A percentile compares a stretch with the other conserved stretches of the same genome.
phyloP scores from a whole-genome alignment of 306 rosid species.

The Cicer chorassanicum region DNA sequence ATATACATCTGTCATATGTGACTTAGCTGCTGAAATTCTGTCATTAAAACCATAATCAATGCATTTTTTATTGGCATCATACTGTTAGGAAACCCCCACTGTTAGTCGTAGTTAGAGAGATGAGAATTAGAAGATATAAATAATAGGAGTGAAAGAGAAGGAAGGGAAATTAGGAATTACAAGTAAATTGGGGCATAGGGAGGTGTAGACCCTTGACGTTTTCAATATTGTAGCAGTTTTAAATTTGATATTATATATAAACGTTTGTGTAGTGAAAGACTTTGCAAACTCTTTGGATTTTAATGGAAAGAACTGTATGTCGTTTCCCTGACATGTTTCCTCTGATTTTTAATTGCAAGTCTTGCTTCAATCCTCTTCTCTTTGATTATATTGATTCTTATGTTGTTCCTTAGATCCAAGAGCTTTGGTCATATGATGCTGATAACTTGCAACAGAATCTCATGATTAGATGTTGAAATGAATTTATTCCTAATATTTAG shows the following conservation, averaged over 20 bases:
- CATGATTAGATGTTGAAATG: conserved; percentile 22
- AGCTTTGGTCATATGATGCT: conserved; percentile 12
- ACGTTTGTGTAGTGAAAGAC: conserved; percentile 75
- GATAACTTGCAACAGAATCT: conserved; percentile 9
- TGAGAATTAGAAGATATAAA: not conserved
- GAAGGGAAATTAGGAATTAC: not conserved
- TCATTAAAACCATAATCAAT: too few species aligned
- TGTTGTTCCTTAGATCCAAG: not conserved
- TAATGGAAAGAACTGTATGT: conserved; percentile 93
- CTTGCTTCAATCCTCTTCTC: conserved; percentile 28
- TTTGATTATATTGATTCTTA: not conserved
- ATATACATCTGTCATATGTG: too few species aligned
- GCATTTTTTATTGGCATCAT: not conserved
- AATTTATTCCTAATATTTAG: conserved; percentile 11
- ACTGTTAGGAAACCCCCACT: not conserved
- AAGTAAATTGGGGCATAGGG: not conserved
- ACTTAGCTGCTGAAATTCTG: too few species aligned
- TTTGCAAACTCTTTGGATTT: conserved; percentile 94
- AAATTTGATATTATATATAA: conserved; percentile 35
- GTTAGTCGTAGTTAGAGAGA: not conserved
- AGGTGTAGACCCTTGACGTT: not conserved
- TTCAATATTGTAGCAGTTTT: not conserved
- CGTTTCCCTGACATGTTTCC: conserved; percentile 24
- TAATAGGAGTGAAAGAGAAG: not conserved
- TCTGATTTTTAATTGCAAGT: conserved; percentile 8